Evolutionary conservation across 208 protist species (phyloP), one percentile per base, ranked within the genome.

Genomic region (Wallacemonas collosoma): DNA sequence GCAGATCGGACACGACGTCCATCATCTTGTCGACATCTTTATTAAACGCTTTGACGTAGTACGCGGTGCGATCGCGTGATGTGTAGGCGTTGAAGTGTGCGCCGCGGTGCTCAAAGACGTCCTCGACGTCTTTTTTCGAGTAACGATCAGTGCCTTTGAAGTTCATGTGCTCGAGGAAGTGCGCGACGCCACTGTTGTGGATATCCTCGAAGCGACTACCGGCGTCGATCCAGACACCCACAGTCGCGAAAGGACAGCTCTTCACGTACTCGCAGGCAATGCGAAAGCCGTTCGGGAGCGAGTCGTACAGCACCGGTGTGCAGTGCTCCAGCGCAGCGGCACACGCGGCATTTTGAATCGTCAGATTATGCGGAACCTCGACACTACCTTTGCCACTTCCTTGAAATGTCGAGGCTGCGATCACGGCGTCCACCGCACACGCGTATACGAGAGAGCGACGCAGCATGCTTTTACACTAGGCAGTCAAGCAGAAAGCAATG

Each of bases 51-150:
- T 98, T 95, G 55, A 98, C 91, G 78, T 98, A 99, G 85, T 99
- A 99, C 17, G 95, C 97, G 15, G 95, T 98, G 53, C 95, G 96
- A 77, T 99, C 98, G 53, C 98, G 93, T 11, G 96, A 98, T 35
- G 98, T 99, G 89, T 99, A 99, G n/a, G 98, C 98, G 83, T 99
- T 99, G 56, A 99, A 98, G 73, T 98, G 95, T 11, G 89, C 98
- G 15, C 98, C 98, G 72, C 97, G 98, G 51, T 98, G 93, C 91
- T 99, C 98, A 58, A 99, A 94, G 50, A 97, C 75, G 40, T 80
- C 67, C 82, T 99, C 98, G 61, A 99, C 87, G n/a, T 95, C 85
- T 14, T 80, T 41, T 75, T 96, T 93, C 4, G 95, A 93, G 73
- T 98, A 97, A 36, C 80, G 91, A 4, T 85, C 73, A 5, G 98